Base-by-base conservation (phyloP, 306 rosid species). In the Mimosa pudica region DNA sequence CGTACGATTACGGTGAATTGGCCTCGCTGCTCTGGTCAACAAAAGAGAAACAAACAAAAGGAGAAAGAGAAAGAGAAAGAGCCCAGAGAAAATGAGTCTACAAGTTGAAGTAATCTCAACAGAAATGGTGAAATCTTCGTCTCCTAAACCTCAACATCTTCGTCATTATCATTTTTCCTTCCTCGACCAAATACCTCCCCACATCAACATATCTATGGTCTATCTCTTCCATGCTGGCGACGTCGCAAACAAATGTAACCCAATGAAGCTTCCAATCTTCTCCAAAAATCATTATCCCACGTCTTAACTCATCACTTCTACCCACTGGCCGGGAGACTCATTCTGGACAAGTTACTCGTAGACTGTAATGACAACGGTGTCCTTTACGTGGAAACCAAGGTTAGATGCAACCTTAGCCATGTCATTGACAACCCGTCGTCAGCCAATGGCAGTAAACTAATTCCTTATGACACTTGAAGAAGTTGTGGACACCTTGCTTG, bases 271-370 rank as follows among this genome's bases (percentile, higher is more conserved):
- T 77, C 75, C 24, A 32, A 61, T 41, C 55, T n/a, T 57, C 83
- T 82, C 2, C 86, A 86, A 83, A 84, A 6, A 18, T 88, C 90
- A 32, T 73, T 88, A 13, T 86, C 92, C 1, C 64, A 86, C 8
- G 74, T 72, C 75, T 82, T 86, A 5, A 75, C 81, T n/a, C n/a
- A n/a, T 12, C 75, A 51, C 4, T 88, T 75, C 68, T 86, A 77
- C 60, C 84, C 84, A 0, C 79, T 88, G 1, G 88, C 88, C 11
- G 89, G 89, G 10, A 71, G 85, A 78, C 63, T 61, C 80, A 58
- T 74, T 0, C 45, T n/a, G 17, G 63, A 77, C 38, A 24, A 4
- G 10, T 69, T 74, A 16, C 18, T 52, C 76, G 41, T 86, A 8
- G 55, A 78, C 12, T 84, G 92, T 74, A 84, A 72, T 7, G 89